Conservation (phyloP, 2,329 filamentous ascomycete species). For the Botrytis fragariae region DNA sequence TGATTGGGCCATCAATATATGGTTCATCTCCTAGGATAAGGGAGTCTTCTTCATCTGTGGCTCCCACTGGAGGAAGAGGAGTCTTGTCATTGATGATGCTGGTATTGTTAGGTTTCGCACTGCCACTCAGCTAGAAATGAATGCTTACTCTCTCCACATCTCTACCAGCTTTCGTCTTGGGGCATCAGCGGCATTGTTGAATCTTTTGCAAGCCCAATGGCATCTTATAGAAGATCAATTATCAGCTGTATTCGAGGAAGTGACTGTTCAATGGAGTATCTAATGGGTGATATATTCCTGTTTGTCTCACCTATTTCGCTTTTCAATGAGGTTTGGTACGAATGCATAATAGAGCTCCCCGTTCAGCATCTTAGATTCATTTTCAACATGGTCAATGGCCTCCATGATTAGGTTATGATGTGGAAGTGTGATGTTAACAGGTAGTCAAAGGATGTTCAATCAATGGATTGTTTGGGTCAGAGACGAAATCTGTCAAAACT, state of each 20-base stretch:
- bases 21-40: slow-evolving; percentile 61
- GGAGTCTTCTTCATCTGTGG: slow-evolving; percentile 62
- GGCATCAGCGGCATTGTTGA: slow-evolving; percentile 61
- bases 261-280: neutral
- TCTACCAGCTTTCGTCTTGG: slow-evolving; percentile 61
- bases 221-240: slow-evolving; percentile 34
- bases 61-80: slow-evolving; percentile 58
- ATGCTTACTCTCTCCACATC: slow-evolving; percentile 67
- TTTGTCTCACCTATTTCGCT: slow-evolving; percentile 49
- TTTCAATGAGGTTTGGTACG: slow-evolving; percentile 62
- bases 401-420: slow-evolving; percentile 23
- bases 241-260: neutral
- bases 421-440: neutral
- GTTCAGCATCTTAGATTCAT: slow-evolving; percentile 55
- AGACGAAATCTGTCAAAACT: neutral
- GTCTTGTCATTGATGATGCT: slow-evolving; percentile 55
- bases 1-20: slow-evolving; percentile 68
- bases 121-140: slow-evolving; percentile 7
- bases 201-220: slow-evolving; percentile 57
- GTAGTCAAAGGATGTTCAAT: neutral
- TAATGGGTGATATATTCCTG: slow-evolving; percentile 36
- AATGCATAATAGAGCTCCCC: slow-evolving; percentile 76
- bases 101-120: slow-evolving; percentile 20
- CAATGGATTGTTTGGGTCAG: neutral
- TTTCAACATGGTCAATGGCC: slow-evolving; percentile 45